phyloP scores from a whole-genome alignment of 352 stramenopile genomes.

The Phytophthora crassamura region DNA sequence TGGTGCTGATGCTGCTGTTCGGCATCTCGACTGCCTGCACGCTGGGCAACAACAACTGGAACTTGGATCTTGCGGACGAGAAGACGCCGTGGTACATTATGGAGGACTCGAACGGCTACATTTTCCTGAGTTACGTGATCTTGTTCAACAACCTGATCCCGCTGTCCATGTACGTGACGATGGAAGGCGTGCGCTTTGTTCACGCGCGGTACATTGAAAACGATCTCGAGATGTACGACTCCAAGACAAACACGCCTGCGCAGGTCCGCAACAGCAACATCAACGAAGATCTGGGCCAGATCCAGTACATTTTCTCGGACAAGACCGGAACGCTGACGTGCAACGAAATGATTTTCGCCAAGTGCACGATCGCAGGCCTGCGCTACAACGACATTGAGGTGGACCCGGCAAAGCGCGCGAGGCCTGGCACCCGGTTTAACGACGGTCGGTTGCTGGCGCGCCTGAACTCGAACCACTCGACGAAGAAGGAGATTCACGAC shows the following conservation, averaged over 20 bases:
- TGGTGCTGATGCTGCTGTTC: constrained; percentile 88
- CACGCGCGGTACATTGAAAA: constrained; percentile 88
- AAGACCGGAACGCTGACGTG: constrained; percentile 89
- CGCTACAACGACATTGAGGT: constrained; percentile 92
- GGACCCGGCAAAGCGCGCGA: constrained; percentile 44
- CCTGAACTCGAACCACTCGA: constrained; percentile 82
- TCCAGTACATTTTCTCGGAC: constrained; percentile 93
- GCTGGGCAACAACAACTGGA: constrained; percentile 87
- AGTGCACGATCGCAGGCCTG: constrained; percentile 91
- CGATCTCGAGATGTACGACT: constrained; percentile 87
- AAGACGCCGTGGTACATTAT: constrained; percentile 74
- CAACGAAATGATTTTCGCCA: constrained; percentile 92
- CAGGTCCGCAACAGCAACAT: constrained; percentile 91
- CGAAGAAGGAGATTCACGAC: constrained; percentile 86
- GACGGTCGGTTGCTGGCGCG: constrained; percentile 74
- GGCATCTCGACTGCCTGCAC: constrained; percentile 86
- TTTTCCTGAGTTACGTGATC: constrained; percentile 92
- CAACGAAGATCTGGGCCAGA: constrained; percentile 90
- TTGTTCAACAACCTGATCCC: constrained; percentile 91
- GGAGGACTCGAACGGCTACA: constrained; percentile 76
- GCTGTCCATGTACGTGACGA: constrained; percentile 91
- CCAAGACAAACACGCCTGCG: constrained; percentile 69
- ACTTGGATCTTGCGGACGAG: constrained; percentile 63
- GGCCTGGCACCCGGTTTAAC: constrained; percentile 82
- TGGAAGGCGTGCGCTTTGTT: constrained; percentile 90